Evolutionary conservation across 805 yeast species (phyloP), one percentile per base, ranked within the genome.

Genomic region (Tetrapisispora namnaoensis): DNA sequence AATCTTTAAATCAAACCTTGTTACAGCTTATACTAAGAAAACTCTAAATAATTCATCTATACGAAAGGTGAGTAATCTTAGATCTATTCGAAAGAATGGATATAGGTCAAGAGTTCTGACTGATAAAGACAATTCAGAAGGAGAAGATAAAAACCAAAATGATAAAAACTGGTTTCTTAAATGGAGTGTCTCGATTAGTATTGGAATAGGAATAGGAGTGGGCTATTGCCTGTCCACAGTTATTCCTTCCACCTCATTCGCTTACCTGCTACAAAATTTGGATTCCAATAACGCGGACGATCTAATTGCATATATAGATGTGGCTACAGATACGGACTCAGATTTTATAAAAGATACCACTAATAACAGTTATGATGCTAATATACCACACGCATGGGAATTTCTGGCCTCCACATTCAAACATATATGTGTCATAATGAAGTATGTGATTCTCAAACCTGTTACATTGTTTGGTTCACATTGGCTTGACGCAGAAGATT

Each of bases 161-260:
- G 30, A 16, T 3, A 43, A 27, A 8, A 16, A 28, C 16, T 45
- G 55, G 44, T 54, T 61, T 57, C 47, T 53, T 20, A 32, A 57
- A 13, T 60, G 62, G 62, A 60, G 63, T 3, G 47, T 62, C 6
- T 62, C 68, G 8, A 42, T 62, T 9, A 55, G 65, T 1, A 36
- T 44, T 18, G 46, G 45, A 16, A 53, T 61, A 1, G 67, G 68
- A 14, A 58, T 62, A 16, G 67, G 68, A 4, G 52, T 62, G 10
- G 66, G 67, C 2, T 62, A 57, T 45, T 62, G 58, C 48, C 44
- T 63, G 22, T 56, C 65, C 13, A 56, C 55, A 44, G 51, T 55
- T 36, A 51, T 53, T 22, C 53, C 60, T 18, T 30, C 44, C 37
- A 30, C 14, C 21, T n/a, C 44, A 18, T 42, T 28, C 37, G 16